These are phyloP conservation scores for Knufia petricola DNA, from an alignment of 2,329 filamentous ascomycete genomes.

Conservation along the genomic window DNA sequence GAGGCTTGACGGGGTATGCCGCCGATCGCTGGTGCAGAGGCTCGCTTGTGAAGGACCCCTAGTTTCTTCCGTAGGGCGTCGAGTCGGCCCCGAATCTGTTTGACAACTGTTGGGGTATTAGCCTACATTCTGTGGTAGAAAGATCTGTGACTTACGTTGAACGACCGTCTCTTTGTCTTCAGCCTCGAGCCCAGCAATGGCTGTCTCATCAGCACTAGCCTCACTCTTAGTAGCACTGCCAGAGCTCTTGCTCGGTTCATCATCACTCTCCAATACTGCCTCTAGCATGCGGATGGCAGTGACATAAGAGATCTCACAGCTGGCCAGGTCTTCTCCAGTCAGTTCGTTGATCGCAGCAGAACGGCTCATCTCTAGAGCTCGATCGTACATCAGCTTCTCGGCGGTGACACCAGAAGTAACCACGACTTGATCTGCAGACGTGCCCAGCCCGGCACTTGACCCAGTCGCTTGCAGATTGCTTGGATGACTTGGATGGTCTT, in stretches of 20 bases:
- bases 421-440: conserved; percentile 66
- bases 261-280: conserved; percentile 81
- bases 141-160: conserved; percentile 36
- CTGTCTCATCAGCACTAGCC: conserved; percentile 28
- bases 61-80: conserved; percentile 41
- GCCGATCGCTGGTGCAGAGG: conserved; percentile 30
- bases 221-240: conserved; percentile 22
- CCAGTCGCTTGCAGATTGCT: conserved; percentile 59
- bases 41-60: conserved; percentile 37
- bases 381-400: conserved; percentile 96
- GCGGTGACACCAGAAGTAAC: conserved; percentile 84
- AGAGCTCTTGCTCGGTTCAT: conserved; percentile 32
- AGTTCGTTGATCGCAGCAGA: conserved; percentile 92
- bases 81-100: conserved; percentile 41
- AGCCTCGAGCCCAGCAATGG: conserved; percentile 36
- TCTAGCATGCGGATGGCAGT: conserved; percentile 93
- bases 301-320: conserved; percentile 85
- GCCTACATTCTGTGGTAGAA: conserved; percentile 1
- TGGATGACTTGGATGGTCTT: conserved; percentile 78
- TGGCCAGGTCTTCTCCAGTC: conserved; percentile 74
- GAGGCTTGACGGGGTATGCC: conserved; percentile 20
- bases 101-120: conserved; percentile 34
- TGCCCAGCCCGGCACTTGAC: conserved; percentile 48
- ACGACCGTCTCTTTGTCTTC: conserved; percentile 41
- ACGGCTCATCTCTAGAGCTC: conserved; percentile 92